Conservation (phyloP, 2,329 filamentous ascomycete species). For the Penicillium sp. region DNA sequence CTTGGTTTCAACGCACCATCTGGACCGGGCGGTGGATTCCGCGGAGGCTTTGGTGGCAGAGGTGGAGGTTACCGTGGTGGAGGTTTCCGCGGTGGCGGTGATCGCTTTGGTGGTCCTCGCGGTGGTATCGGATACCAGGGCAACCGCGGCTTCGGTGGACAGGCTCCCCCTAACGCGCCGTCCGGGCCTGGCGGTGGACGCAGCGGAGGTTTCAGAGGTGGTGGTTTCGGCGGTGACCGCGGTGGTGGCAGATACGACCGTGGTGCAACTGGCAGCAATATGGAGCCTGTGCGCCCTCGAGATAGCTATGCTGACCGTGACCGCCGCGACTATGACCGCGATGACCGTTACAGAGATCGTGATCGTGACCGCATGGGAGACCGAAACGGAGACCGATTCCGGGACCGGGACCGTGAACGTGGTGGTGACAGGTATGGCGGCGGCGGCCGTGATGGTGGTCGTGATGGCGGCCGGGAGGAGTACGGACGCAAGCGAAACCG, state of each 20-base stretch:
- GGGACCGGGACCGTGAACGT: slow-evolving; percentile 43
- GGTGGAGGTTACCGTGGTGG: slow-evolving; percentile 42
- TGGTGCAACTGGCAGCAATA: slow-evolving; percentile 64
- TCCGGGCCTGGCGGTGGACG: slow-evolving; percentile 50
- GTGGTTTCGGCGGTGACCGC: slow-evolving; percentile 32
- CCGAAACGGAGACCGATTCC: slow-evolving; percentile 24
- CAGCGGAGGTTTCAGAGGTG: slow-evolving; percentile 44
- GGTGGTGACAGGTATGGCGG: slow-evolving; percentile 39
- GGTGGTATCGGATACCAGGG: slow-evolving; percentile 52
- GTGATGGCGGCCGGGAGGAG: slow-evolving; percentile 41
- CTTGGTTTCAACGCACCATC: slow-evolving; percentile 50
- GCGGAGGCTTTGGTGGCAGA: slow-evolving; percentile 46
- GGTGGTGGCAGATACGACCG: slow-evolving; percentile 44
- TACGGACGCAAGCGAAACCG: slow-evolving; percentile 58
- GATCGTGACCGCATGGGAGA: slow-evolving; percentile 43
- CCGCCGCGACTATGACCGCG: slow-evolving; percentile 46
- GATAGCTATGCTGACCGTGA: slow-evolving; percentile 49
- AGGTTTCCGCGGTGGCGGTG: slow-evolving; percentile 42
- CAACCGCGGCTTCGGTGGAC: slow-evolving; percentile 45
- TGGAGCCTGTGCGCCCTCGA: slow-evolving; percentile 67
- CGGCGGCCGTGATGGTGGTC: slow-evolving; percentile 28
- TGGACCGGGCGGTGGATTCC: slow-evolving; percentile 50
- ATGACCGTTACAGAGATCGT: slow-evolving; percentile 23
- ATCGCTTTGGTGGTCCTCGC: slow-evolving; percentile 42
- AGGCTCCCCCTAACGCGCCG: slow-evolving; percentile 43